Conservation (phyloP, 2,329 filamentous ascomycete species). For the Aspergillus awamori region DNA sequence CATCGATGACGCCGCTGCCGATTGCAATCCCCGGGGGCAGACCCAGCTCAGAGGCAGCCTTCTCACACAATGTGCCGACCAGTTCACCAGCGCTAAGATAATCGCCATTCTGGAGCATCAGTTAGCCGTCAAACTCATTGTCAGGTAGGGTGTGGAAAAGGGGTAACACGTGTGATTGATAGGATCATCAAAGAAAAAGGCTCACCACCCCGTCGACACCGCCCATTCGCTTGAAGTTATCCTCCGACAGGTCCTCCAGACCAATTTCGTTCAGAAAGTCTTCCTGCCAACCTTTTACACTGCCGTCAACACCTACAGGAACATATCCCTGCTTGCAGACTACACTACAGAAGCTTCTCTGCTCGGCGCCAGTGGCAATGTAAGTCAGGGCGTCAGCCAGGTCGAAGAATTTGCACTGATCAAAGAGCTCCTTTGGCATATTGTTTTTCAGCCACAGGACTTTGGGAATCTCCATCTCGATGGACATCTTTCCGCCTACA, state of each 20-base stretch:
- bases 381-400: constrained; percentile 91
- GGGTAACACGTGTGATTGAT: background rate
- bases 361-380: constrained; percentile 88
- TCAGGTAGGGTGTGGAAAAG: background rate
- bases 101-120: constrained; percentile 73
- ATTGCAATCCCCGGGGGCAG: constrained; percentile 86
- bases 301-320: constrained; percentile 94
- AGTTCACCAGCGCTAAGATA: constrained; percentile 92
- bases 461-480: constrained; percentile 99
- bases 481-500: constrained; percentile 96
- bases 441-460: constrained; percentile 98
- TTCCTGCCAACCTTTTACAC: constrained; percentile 96
- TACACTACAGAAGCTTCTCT: constrained; percentile 89
- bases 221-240: constrained; percentile 90
- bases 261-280: constrained; percentile 89
- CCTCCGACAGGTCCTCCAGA: constrained; percentile 77
- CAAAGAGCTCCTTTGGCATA: constrained; percentile 90
- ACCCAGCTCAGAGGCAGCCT: constrained; percentile 80
- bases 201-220: constrained; percentile 93
- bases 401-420: constrained; percentile 96
- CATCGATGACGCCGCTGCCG: constrained; percentile 95
- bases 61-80: constrained; percentile 80
- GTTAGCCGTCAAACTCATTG: constrained; percentile 11
- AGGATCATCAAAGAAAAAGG: constrained; percentile 34
- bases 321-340: constrained; percentile 98